These are phyloP conservation scores for Corrigiola litoralis DNA, from an alignment of 179 eudicot genomes.

Conservation along the genomic window DNA sequence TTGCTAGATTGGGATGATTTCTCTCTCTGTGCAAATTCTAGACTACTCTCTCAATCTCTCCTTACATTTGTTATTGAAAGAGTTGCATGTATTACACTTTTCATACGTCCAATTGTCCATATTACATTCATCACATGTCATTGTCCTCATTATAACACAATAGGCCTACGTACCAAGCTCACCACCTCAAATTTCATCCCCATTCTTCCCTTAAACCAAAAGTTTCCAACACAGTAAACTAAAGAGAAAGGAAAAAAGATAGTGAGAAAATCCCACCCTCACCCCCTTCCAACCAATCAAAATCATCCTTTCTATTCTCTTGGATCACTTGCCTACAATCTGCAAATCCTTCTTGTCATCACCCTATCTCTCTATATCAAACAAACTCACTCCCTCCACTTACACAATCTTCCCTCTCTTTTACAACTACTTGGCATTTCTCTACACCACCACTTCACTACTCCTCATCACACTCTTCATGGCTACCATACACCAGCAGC, in stretches of 20 bases:
- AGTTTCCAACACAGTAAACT: background rate
- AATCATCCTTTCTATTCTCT: constrained; percentile 27
- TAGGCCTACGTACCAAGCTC: background rate
- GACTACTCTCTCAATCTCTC: background rate
- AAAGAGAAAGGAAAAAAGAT: background rate
- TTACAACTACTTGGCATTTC: constrained; percentile 5
- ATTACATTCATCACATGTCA: background rate
- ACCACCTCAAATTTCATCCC: background rate
- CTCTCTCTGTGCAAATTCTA: too few relatives aligned
- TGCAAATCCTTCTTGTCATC: constrained; percentile 30
- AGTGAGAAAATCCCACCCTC: constrained; percentile 50
- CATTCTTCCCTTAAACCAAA: background rate
- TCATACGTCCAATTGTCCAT: constrained; percentile 10
- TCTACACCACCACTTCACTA: background rate
- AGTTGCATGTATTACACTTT: constrained; percentile 28
- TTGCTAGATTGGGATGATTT: background rate
- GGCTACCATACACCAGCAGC: constrained; percentile 61
- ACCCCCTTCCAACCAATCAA: constrained; percentile 58
- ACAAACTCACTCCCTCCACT: background rate
- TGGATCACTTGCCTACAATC: constrained; percentile 33
- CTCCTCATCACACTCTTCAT: constrained; percentile 21
- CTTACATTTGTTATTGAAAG: constrained; percentile 10
- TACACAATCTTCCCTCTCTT: background rate
- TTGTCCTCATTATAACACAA: constrained; percentile 6
- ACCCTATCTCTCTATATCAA: constrained; percentile 29